Evolutionary conservation across 1,139 yeast species (phyloP).

Genomic region (Hansenula lynferdii): DNA sequence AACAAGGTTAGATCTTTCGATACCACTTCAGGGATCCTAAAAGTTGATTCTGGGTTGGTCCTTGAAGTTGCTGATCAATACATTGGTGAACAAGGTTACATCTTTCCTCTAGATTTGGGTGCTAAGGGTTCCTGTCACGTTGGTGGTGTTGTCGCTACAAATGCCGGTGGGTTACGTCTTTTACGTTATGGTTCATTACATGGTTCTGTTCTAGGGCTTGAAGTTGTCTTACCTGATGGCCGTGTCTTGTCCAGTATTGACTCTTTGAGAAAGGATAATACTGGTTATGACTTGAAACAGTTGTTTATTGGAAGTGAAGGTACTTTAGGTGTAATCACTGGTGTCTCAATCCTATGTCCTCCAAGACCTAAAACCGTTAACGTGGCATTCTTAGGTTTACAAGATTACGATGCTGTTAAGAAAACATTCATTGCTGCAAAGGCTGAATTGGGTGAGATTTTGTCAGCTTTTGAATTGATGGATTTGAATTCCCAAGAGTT

Average conservation of each 20-base stretch:
- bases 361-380: constrained; percentile 86
- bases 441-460: constrained; percentile 72
- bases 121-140: constrained; percentile 97
- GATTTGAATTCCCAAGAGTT: constrained; percentile 71
- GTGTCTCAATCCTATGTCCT: constrained; percentile 85
- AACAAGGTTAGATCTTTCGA: constrained; percentile 83
- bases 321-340: constrained; percentile 85
- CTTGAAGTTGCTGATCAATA: constrained; percentile 81
- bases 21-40: constrained; percentile 75
- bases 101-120: constrained; percentile 92
- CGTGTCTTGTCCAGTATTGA: constrained; percentile 75
- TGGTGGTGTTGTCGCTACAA: constrained; percentile 94
- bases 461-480: constrained; percentile 95
- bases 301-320: constrained; percentile 93
- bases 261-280: constrained; percentile 85
- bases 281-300: constrained; percentile 92
- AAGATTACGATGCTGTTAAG: constrained; percentile 77
- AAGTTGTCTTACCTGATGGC: constrained; percentile 90
- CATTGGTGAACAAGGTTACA: constrained; percentile 75
- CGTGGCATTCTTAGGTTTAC: constrained; percentile 84
- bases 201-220: constrained; percentile 87
- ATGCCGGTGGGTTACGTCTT: constrained; percentile 92
- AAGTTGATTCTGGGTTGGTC: constrained; percentile 88
- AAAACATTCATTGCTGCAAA: constrained; percentile 78
- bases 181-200: constrained; percentile 90